A percentile compares a stretch with the other conserved stretches of the same genome.
Conservation (phyloP, 2,329 filamentous ascomycete species). For the Pseudogymnoascus sp. region DNA sequence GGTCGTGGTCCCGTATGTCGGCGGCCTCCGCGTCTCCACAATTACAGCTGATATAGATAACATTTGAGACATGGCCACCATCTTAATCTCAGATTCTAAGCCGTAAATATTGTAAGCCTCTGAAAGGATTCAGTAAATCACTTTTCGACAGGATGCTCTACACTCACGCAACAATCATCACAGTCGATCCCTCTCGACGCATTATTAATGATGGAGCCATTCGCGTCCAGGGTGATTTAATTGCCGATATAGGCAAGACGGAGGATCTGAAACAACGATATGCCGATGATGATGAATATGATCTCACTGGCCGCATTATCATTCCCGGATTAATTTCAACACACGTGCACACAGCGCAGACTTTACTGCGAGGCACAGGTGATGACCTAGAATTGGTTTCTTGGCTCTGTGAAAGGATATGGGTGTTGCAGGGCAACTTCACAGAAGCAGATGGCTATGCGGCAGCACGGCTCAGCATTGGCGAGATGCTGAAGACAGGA, state of each 20-base stretch:
- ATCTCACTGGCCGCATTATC: slow-evolving; percentile 36
- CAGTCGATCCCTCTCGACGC: slow-evolving; percentile 36
- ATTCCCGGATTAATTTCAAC: slow-evolving; percentile 43
- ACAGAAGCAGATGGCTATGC: slow-evolving; percentile 39
- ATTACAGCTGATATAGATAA: not conserved
- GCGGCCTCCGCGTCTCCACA: not conserved
- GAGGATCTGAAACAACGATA: slow-evolving; percentile 25
- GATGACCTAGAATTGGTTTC: slow-evolving; percentile 42
- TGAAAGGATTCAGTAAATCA: not conserved
- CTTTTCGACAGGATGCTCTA: slow-evolving; percentile 32
- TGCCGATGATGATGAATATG: slow-evolving; percentile 24
- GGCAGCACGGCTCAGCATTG: slow-evolving; percentile 39
- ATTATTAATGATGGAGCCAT: slow-evolving; percentile 41
- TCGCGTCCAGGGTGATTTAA: slow-evolving; percentile 31
- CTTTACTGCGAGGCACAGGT: slow-evolving; percentile 35
- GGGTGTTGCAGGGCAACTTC: slow-evolving; percentile 39
- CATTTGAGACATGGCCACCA: not conserved
- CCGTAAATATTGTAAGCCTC: not conserved
- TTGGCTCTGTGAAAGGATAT: slow-evolving; percentile 44
- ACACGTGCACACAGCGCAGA: slow-evolving; percentile 42
- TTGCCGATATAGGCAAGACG: slow-evolving; percentile 37
- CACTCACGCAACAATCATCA: slow-evolving; percentile 42
- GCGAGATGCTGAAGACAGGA: slow-evolving; percentile 41
- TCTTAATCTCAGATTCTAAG: not conserved
- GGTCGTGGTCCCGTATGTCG: not conserved